A percentile compares a stretch with the other conserved stretches of the same genome.
Evolutionary conservation across 78 protist species (phyloP).

Genomic region (Pigoraptor vietnamica): DNA sequence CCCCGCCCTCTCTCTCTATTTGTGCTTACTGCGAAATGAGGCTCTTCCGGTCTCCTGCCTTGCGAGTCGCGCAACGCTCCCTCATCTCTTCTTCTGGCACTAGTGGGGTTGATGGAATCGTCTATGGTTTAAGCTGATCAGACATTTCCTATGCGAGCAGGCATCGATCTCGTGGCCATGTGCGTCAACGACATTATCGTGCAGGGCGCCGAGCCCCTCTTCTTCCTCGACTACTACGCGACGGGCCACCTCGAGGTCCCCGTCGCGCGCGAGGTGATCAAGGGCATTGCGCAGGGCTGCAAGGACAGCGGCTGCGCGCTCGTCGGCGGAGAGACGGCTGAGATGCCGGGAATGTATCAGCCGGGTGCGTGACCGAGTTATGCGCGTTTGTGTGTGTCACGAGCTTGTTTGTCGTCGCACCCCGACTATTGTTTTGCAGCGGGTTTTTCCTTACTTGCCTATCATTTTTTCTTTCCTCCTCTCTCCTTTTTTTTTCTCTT

Average conservation of each 20-base stretch:
- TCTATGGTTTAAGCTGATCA: too few species aligned
- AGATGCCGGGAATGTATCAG: conserved; percentile 83
- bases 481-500: background rate
- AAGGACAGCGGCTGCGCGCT: conserved; percentile 62
- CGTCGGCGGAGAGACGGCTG: conserved; percentile 87
- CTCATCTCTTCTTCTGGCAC: too few species aligned
- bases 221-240: conserved; percentile 86
- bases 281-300: conserved; percentile 76
- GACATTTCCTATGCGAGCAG: too few species aligned
- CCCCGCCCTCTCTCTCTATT: background rate
- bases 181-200: conserved; percentile 78
- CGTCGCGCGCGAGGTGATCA: conserved; percentile 55
- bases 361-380: conserved; percentile 1
- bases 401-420: background rate
- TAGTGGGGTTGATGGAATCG: too few species aligned
- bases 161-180: conserved; percentile 88
- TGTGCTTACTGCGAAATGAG: background rate
- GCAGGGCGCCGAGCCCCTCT: conserved; percentile 87
- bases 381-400: background rate
- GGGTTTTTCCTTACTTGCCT: background rate
- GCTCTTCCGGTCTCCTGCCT: background rate
- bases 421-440: too few species aligned
- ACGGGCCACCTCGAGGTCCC: conserved; percentile 67
- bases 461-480: background rate
- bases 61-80: too few species aligned